Percentiles rank a stretch among this genome's conserved stretches.
These are phyloP conservation scores for Xylariaceae sp. DNA, from an alignment of 2,329 filamentous ascomycete genomes.

Conservation along the genomic window DNA sequence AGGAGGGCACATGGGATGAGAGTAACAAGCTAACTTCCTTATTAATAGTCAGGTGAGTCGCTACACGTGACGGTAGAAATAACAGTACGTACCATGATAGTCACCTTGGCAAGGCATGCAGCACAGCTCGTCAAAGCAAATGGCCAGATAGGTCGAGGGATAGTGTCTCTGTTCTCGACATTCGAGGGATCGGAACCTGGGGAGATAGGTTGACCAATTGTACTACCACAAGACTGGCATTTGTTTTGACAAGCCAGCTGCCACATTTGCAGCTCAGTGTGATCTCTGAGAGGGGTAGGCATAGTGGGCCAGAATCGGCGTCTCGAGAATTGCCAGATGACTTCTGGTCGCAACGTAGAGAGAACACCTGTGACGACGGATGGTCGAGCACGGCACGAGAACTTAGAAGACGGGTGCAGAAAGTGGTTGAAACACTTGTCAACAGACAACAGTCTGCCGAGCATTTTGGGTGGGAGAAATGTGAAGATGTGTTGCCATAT, in stretches of 20 bases:
- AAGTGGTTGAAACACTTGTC: slow-evolving; percentile 62
- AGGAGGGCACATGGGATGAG: slow-evolving; percentile 55
- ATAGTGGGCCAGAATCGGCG: slow-evolving; percentile 61
- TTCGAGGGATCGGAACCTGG: slow-evolving; percentile 45
- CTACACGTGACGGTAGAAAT: slow-evolving; percentile 3
- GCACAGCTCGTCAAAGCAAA: slow-evolving; percentile 66
- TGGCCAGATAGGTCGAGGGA: slow-evolving; percentile 64
- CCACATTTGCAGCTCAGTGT: slow-evolving; percentile 74
- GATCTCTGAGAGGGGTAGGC: slow-evolving; percentile 62
- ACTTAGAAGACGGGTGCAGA: slow-evolving; percentile 47
- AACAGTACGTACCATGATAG: slow-evolving; percentile 58
- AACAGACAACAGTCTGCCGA: slow-evolving; percentile 63
- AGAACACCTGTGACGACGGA: slow-evolving; percentile 37
- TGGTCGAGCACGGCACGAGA: slow-evolving; percentile 25
- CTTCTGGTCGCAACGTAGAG: slow-evolving; percentile 50
- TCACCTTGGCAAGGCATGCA: slow-evolving; percentile 56
- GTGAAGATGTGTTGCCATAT: slow-evolving; percentile 69
- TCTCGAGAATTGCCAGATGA: slow-evolving; percentile 68
- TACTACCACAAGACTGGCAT: slow-evolving; percentile 66
- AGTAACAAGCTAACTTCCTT: slow-evolving; percentile 69
- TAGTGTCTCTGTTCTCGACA: slow-evolving; percentile 57
- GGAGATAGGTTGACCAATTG: slow-evolving; percentile 28
- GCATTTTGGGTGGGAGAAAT: slow-evolving; percentile 57
- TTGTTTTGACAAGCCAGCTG: slow-evolving; percentile 56
- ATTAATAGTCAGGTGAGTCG: slow-evolving; percentile 22